A percentile compares a stretch with the other conserved stretches of the same genome.
Conservation (phyloP, 2,329 filamentous ascomycete species). For the Didymella pinodella region DNA sequence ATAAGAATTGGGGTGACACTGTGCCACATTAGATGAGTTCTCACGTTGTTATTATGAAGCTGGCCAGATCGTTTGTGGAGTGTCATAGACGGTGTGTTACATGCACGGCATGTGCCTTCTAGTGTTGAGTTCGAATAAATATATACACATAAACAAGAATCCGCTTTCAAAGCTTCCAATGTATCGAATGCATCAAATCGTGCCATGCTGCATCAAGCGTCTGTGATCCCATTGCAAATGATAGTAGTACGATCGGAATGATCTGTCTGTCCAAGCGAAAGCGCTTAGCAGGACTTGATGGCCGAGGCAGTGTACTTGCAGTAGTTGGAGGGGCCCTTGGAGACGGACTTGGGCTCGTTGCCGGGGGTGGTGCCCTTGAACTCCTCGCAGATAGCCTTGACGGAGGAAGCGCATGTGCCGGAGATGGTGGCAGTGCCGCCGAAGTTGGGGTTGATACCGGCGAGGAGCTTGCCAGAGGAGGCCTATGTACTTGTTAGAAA, state of each 20-base stretch:
- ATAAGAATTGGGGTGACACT: no score
- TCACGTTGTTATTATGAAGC: neutral
- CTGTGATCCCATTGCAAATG: conserved; percentile 12
- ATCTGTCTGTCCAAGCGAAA: neutral
- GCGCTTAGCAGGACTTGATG: conserved; percentile 42
- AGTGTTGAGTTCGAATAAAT: conserved; percentile 6
- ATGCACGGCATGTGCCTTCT: conserved; percentile 19
- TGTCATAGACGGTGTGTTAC: conserved; percentile 2
- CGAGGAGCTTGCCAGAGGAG: conserved; percentile 54
- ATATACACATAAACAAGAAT: conserved; percentile 36
- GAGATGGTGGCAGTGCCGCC: conserved; percentile 59
- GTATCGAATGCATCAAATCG: conserved; percentile 21
- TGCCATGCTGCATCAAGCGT: conserved; percentile 24
- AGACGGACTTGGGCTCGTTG: conserved; percentile 40
- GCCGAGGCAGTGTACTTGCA: conserved; percentile 46
- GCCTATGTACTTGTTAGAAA: conserved; percentile 21
- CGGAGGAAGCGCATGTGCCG: conserved; percentile 37
- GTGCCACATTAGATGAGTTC: no score
- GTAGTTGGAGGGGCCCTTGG: conserved; percentile 39
- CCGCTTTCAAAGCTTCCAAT: conserved; percentile 25
- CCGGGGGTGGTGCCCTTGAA: conserved; percentile 44
- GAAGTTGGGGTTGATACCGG: conserved; percentile 62
- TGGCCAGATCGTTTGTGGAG: neutral
- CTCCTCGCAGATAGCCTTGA: conserved; percentile 48
- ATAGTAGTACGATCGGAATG: neutral